Conservation (phyloP, 1,139 yeast species). For the Yamadazyma sp. region DNA sequence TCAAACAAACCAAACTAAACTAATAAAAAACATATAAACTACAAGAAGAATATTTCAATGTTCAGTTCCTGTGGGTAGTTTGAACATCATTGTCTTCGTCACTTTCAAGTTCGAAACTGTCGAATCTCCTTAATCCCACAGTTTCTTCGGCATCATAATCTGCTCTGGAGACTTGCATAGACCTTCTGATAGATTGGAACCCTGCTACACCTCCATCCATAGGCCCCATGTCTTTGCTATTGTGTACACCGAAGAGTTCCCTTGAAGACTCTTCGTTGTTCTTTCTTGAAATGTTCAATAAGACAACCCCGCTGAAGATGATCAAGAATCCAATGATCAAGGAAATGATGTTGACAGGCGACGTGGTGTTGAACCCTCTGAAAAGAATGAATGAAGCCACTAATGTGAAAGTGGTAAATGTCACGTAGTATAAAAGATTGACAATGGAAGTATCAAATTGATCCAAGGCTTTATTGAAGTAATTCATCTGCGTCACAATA, state of each 20-base stretch:
- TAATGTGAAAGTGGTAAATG: conserved; percentile 87
- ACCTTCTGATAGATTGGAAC: conserved; percentile 55
- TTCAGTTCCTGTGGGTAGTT: conserved; percentile 11
- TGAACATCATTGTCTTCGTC: conserved; percentile 33
- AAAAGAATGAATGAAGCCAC: conserved; percentile 84
- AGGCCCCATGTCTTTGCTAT: conserved; percentile 58
- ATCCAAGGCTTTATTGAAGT: conserved; percentile 89
- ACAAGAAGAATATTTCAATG: background rate
- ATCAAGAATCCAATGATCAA: conserved; percentile 82
- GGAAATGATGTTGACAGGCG: conserved; percentile 81
- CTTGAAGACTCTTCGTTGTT: conserved; percentile 55
- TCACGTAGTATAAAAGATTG: conserved; percentile 86
- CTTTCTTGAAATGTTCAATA: conserved; percentile 76
- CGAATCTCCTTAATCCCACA: conserved; percentile 61
- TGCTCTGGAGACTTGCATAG: conserved; percentile 65
- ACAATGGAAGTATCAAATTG: conserved; percentile 92
- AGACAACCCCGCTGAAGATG: conserved; percentile 84
- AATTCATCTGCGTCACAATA: conserved; percentile 89
- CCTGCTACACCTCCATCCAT: conserved; percentile 86
- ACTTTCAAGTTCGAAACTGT: conserved; percentile 56
- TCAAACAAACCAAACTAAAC: background rate
- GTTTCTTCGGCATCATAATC: conserved; percentile 51
- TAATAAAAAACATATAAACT: background rate
- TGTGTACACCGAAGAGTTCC: conserved; percentile 65
- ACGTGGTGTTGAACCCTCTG: conserved; percentile 83